Percentiles rank a stretch among this genome's conserved stretches.
These are phyloP conservation scores for Areca catechu DNA, from an alignment of 176 grass and related monocot genomes.

Conservation along the genomic window DNA sequence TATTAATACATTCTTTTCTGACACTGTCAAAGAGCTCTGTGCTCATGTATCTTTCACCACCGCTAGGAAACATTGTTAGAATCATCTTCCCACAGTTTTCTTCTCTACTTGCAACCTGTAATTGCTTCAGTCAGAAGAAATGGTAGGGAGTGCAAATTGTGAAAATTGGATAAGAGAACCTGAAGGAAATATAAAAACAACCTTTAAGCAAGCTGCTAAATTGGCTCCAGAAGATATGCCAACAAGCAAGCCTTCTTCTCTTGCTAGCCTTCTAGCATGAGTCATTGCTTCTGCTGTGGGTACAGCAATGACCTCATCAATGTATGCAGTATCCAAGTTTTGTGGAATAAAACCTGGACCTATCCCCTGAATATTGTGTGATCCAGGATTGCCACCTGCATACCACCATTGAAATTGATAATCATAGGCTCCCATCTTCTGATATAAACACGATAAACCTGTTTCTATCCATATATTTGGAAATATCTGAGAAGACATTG, in stretches of 20 bases:
- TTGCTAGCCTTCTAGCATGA: slow-evolving; percentile 61
- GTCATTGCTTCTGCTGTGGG: slow-evolving; percentile 61
- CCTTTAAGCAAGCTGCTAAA: slow-evolving; percentile 70
- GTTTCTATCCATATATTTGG: too few relatives aligned
- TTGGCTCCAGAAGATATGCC: slow-evolving; percentile 86
- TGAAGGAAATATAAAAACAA: not conserved
- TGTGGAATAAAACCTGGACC: slow-evolving; percentile 55
- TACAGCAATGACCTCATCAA: slow-evolving; percentile 56
- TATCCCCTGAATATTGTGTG: slow-evolving; percentile 75
- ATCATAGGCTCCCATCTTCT: too few relatives aligned
- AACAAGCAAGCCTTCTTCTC: slow-evolving; percentile 77
- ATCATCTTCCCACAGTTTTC: slow-evolving; percentile 66
- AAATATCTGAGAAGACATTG: too few relatives aligned
- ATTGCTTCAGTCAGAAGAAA: not conserved
- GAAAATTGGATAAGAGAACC: not conserved
- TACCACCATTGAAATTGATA: not conserved
- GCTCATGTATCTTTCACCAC: slow-evolving; percentile 55
- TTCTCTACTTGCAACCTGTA: slow-evolving; percentile 42
- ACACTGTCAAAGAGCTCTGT: slow-evolving; percentile 44
- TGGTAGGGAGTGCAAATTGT: too few relatives aligned
- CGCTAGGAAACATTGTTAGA: slow-evolving; percentile 57
- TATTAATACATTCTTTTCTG: slow-evolving; percentile 50
- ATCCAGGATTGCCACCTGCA: slow-evolving; percentile 44
- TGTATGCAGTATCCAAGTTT: slow-evolving; percentile 46
- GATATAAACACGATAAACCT: too few relatives aligned